Base-by-base conservation (phyloP, 352 stramenopile species). In the Phytophthora melonis region DNA sequence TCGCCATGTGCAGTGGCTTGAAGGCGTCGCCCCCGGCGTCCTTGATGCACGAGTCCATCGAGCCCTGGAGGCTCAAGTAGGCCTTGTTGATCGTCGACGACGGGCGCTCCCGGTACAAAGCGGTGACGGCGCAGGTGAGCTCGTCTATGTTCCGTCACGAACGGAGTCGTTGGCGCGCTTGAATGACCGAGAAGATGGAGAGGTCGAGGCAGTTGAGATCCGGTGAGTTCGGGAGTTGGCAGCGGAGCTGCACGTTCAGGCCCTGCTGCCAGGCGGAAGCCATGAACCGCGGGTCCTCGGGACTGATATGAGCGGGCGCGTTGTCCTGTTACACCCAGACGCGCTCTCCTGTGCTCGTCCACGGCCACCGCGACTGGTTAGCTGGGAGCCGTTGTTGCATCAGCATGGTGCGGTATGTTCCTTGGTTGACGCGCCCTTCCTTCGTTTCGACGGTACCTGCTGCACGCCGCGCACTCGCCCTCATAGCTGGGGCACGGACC, bases 21-120 rank as follows among this genome's bases (percentile, higher is more conserved):
- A 53, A 63, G 3, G 23, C 45, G 34, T 74, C 68, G 41, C 43
- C 54, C 10, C 54, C 59, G 7, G 8, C n/a, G 14, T 55, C 49
- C 23, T 34, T 6, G 34, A 74, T 74, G 43, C 45, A 68, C 18
- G 32, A 25, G 41, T 74, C 54, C 59, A 74, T 74, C n/a, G 59
- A 39, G 21, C 52, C 7, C n/a, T 74, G 54, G 0, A 74, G 53
- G 2, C 50, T 60, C 2, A 74, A 34, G 11, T 68, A 69, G 1
- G 57, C 54, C 14, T 43, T 45, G 30, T 74, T 61, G 11, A 74
- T 5, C 2, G 41, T 65, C 6, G 58, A 50, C 1, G 58, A n/a
- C 0, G 67, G 67, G 7, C 62, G 39, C 23, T 68, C 27, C 49
- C 66, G 68, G n/a, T 36, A 68, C 8, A 36, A n/a, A 19, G 23